phyloP scores from a whole-genome alignment of 2,329 filamentous ascomycete species.

The Cryphonectria parasitica region DNA sequence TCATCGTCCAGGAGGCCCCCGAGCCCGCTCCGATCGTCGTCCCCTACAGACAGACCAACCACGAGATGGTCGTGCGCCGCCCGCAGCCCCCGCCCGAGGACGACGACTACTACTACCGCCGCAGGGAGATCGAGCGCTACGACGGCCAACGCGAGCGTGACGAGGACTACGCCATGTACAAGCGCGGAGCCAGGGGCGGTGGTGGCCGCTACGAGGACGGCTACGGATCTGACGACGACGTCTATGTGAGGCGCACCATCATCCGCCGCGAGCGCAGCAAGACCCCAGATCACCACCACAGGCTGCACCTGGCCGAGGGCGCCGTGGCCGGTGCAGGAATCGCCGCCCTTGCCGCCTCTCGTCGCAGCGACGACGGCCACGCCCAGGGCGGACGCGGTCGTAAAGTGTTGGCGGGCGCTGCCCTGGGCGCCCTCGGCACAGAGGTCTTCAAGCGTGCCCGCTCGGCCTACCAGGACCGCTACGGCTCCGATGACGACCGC shows the following conservation, averaged over 20 bases:
- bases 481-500: conserved; percentile 44
- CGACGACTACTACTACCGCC: conserved; percentile 58
- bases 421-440: conserved; percentile 64
- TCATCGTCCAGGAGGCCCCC: conserved; percentile 63
- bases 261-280: conserved; percentile 56
- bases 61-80: conserved; percentile 41
- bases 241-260: conserved; percentile 48
- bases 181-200: conserved; percentile 41
- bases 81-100: conserved; percentile 37
- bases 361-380: conserved; percentile 52
- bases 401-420: conserved; percentile 64
- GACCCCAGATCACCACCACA: conserved; percentile 56
- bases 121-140: conserved; percentile 49
- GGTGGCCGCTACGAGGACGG: conserved; percentile 43
- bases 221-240: conserved; percentile 47
- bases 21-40: conserved; percentile 56
- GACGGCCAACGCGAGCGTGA: conserved; percentile 38
- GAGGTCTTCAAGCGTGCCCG: conserved; percentile 63
- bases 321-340: conserved; percentile 66
- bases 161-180: conserved; percentile 40
- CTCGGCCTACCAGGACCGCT: conserved; percentile 62
- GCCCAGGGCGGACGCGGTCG: conserved; percentile 54
- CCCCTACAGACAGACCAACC: conserved; percentile 47
- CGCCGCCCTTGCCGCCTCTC: conserved; percentile 61
- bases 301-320: conserved; percentile 65